These are phyloP conservation scores for Rubus parviflorus DNA, from an alignment of 306 rosid species.

Conservation along the genomic window DNA sequence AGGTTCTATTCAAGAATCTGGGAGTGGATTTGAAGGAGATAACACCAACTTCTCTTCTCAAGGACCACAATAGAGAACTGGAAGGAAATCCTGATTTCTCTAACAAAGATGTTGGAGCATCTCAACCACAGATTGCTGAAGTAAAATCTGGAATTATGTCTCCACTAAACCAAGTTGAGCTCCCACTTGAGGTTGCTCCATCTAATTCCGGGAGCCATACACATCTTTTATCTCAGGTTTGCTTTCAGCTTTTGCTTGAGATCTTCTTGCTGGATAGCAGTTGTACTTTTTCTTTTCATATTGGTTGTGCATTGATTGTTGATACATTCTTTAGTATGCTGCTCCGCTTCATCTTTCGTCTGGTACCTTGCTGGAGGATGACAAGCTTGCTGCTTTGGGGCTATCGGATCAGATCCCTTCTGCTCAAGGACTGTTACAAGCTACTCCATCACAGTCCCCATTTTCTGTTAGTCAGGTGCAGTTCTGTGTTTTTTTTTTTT, in stretches of 20 bases:
- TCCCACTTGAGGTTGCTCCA: conserved; percentile 73
- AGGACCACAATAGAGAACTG: conserved; percentile 85
- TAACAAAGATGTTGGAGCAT: conserved; percentile 83
- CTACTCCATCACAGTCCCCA: conserved; percentile 62
- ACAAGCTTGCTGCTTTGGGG: conserved; percentile 66
- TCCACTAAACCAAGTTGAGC: conserved; percentile 80
- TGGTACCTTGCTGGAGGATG: conserved; percentile 79
- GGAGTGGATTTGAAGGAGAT: conserved; percentile 95
- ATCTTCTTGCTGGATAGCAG: neutral
- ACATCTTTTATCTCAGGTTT: conserved; percentile 83
- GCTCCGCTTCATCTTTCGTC: conserved; percentile 76
- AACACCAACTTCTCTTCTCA: conserved; percentile 83
- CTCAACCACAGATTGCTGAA: conserved; percentile 78
- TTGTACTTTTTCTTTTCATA: neutral
- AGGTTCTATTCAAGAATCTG: conserved; percentile 92
- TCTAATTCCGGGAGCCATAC: conserved; percentile 72
- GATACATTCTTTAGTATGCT: conserved; percentile 50
- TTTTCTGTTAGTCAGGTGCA: conserved; percentile 72
- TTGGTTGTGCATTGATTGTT: neutral
- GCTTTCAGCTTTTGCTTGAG: neutral
- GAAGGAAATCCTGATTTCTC: conserved; percentile 99
- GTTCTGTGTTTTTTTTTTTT: conserved; percentile 4
- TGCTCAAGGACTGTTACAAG: conserved; percentile 79
- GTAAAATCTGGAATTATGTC: conserved; percentile 66
- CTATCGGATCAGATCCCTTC: conserved; percentile 81